These are phyloP conservation scores for Penicillium paradoxum DNA, from an alignment of 495 filamentous ascomycete species.

Conservation along the genomic window DNA sequence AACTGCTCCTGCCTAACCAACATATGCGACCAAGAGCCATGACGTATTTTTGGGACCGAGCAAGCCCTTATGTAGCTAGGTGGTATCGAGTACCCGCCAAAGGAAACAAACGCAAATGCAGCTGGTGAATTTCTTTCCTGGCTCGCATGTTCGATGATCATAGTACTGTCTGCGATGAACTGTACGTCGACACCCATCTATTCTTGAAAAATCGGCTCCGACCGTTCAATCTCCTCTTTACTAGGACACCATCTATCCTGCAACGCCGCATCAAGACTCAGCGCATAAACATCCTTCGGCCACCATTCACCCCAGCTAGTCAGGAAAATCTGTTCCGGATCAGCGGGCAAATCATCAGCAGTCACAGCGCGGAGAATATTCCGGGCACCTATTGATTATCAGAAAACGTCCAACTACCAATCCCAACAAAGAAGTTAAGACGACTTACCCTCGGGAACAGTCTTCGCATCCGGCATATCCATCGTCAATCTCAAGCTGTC, in stretches of 20 bases:
- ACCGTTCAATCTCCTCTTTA: constrained; percentile 24
- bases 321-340: constrained; percentile 29
- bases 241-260: constrained; percentile 29
- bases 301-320: constrained; percentile 35
- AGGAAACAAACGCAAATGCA: too few species aligned
- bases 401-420: neutral
- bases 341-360: constrained; percentile 17
- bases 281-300: constrained; percentile 24
- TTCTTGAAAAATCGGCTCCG: constrained; percentile 7
- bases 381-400: constrained; percentile 17
- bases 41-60: too few species aligned
- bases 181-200: neutral
- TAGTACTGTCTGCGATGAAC: neutral
- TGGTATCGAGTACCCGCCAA: too few species aligned
- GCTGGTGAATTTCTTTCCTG: too few species aligned
- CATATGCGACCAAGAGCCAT: too few species aligned
- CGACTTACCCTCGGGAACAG: constrained; percentile 25
- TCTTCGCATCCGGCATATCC: constrained; percentile 31
- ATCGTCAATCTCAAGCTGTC: constrained; percentile 17
- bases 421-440: neutral
- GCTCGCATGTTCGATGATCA: too few species aligned
- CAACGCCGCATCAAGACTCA: constrained; percentile 18
- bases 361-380: constrained; percentile 23
- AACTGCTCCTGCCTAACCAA: too few species aligned
- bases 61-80: too few species aligned